Base-by-base conservation (phyloP, 192 early-diverging fungal species). In the Coemansia sp. region DNA sequence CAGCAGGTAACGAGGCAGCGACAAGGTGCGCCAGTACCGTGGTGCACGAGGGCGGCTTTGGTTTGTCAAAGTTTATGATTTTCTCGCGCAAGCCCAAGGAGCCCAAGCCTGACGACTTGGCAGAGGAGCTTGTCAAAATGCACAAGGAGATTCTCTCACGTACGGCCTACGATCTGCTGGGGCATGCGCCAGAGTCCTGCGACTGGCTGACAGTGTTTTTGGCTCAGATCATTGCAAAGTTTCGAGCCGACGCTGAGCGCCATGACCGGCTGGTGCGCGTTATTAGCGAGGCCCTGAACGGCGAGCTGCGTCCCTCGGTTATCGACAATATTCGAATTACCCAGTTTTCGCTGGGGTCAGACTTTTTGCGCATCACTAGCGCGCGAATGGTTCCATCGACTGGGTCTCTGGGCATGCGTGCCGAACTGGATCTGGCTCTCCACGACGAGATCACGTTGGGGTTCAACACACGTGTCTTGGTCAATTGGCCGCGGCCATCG, bases 361-460 rank as follows among this genome's bases (percentile, higher is more conserved):
- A 80, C 34, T 83, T 82, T 65, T 60, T 81, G 56, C 62, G 63
- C 53, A 64, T 85, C 34, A 61, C 58, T 8, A 56, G 54, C 33
- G 82, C 82, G 21, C 70, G 76, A 39, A 78, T 84, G 62, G 66
- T 56, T 21, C 83, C 78, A 38, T 67, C 67, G 19, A 8, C 63
- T 0, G 72, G 78, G 3, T 58, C 72, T 32, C 64, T 79, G 63
- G 72, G 67, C 21, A 80, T 80, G 77, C 77, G 71, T 19, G 64
- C 68, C 9, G 76, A 79, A 57, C 61, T 98, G 19, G 88, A 88
- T 33, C 88, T 98, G 53, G 85, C 90, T 44, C 93, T 92, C 53
- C 84, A 91, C 53, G 95, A 99, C 73, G 91, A 97, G 58, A 82
- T 99, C n/a, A 91, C 92, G 26, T 67, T 99, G 27, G 94, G 93